A percentile compares a stretch with the other conserved stretches of the same genome.
Evolutionary conservation across 257 asterid genomes (phyloP).

Genomic region (Hygrophila difformis): DNA sequence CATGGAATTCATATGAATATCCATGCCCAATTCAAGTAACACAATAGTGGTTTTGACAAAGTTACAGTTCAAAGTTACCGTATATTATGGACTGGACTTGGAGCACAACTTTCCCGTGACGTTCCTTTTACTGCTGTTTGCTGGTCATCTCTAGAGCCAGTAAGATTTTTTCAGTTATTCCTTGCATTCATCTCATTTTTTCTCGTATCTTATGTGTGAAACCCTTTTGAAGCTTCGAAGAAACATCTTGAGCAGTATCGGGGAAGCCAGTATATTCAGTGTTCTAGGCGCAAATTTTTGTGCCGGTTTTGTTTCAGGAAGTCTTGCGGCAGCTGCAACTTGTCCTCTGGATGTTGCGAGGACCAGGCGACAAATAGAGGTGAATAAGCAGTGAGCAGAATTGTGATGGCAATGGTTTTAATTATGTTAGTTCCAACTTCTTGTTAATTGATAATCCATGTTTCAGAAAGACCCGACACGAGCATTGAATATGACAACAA

Average conservation of each 20-base stretch:
- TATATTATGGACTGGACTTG: conserved; percentile 60
- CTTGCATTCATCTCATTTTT: neutral
- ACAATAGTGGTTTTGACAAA: neutral
- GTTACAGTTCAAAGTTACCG: conserved; percentile 41
- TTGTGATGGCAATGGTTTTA: neutral
- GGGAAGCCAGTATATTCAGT: conserved; percentile 30
- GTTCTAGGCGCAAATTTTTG: conserved; percentile 58
- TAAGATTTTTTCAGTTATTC: conserved; percentile 19
- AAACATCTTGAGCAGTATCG: conserved; percentile 32
- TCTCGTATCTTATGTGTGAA: conserved; percentile 7
- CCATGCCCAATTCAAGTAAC: neutral
- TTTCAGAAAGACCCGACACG: conserved; percentile 50
- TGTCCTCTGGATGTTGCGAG: conserved; percentile 76
- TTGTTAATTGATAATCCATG: neutral
- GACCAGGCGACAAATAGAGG: conserved; percentile 76
- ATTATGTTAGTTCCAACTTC: no score
- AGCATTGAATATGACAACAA: conserved; percentile 51
- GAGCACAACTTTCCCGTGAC: conserved; percentile 71
- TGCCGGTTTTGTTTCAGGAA: conserved; percentile 71
- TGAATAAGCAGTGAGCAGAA: neutral
- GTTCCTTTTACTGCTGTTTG: conserved; percentile 76
- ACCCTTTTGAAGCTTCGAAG: conserved; percentile 37
- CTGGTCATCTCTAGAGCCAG: conserved; percentile 73
- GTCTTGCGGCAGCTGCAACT: conserved; percentile 58
- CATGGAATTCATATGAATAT: neutral